Evolutionary conservation across 192 early-diverging fungal genomes (phyloP).

Genomic region (Coemansia sp.): DNA sequence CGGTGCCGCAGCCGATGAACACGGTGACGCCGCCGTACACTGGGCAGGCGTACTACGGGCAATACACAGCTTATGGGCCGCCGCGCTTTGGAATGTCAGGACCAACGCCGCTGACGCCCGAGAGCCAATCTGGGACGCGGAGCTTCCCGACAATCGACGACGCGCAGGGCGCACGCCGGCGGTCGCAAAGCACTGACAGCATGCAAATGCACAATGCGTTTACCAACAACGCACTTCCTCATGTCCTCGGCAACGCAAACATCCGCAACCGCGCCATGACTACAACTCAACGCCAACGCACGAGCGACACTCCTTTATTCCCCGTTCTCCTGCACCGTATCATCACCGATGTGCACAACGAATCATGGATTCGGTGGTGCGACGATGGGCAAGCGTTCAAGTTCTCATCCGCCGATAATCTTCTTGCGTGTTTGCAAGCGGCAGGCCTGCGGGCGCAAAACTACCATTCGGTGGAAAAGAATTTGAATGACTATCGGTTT

Average conservation of each 20-base stretch:
- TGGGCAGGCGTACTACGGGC: conserved; percentile 13
- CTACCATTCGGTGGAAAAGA: conserved; percentile 54
- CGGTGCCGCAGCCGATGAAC: conserved; percentile 15
- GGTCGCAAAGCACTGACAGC: conserved; percentile 50
- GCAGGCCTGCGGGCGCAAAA: conserved; percentile 52
- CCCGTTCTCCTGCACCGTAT: conserved; percentile 50
- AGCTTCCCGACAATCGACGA: conserved; percentile 52
- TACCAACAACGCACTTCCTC: conserved; percentile 23
- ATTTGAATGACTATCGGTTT: conserved; percentile 54
- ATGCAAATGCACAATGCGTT: background rate
- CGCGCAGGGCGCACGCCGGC: conserved; percentile 27
- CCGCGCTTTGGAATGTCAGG: background rate
- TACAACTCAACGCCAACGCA: conserved; percentile 45
- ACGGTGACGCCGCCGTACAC: conserved; percentile 2
- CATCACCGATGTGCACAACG: conserved; percentile 45
- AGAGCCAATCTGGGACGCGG: conserved; percentile 30
- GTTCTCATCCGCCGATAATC: conserved; percentile 49
- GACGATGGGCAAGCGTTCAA: conserved; percentile 52
- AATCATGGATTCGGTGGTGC: conserved; percentile 52
- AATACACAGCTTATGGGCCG: background rate
- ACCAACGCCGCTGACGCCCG: conserved; percentile 26
- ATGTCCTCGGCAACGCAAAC: conserved; percentile 47
- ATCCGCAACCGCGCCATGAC: conserved; percentile 51
- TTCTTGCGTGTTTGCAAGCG: conserved; percentile 36
- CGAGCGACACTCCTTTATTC: conserved; percentile 53